A percentile compares a stretch with the other conserved stretches of the same genome.
Conservation (phyloP, 345 rosid species). For the Populus ilicifolia region DNA sequence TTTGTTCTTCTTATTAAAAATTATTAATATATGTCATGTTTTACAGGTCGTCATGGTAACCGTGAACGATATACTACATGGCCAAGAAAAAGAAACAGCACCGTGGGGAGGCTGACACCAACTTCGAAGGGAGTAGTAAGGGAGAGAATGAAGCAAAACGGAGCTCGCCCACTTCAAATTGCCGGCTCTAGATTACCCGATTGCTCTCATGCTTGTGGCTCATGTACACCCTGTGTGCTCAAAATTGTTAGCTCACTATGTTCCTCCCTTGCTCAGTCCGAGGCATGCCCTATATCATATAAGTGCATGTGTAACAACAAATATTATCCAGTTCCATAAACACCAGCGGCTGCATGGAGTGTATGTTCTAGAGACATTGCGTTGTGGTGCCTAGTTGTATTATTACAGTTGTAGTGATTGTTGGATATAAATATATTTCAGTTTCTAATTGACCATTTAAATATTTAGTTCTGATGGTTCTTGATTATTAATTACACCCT, state of each 20-base stretch:
- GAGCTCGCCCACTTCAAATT: not conserved
- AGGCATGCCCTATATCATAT: conserved; percentile 19
- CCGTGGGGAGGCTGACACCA: not conserved
- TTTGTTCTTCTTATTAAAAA: no score
- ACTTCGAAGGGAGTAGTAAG: not conserved
- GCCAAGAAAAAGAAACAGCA: not conserved
- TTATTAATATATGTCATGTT: not conserved
- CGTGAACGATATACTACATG: not conserved
- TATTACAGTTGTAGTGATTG: no score
- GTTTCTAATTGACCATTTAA: no score
- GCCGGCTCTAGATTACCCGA: conserved; percentile 26
- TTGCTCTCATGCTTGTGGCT: conserved; percentile 22
- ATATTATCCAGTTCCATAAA: conserved; percentile 18
- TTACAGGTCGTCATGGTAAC: not conserved
- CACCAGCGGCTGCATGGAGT: not conserved
- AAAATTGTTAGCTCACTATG: conserved; percentile 7
- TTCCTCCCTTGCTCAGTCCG: conserved; percentile 1
- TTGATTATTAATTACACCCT: no score
- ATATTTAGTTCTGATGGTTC: no score
- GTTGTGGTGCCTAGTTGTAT: no score
- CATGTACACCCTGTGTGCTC: conserved; percentile 20
- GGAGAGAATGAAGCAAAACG: not conserved
- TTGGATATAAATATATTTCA: no score
- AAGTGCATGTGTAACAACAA: conserved; percentile 17
- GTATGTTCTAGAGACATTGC: no score